Evolutionary conservation across 257 asterid genomes (phyloP), one percentile per base, ranked within the genome.

Genomic region (Salvia splendens): DNA sequence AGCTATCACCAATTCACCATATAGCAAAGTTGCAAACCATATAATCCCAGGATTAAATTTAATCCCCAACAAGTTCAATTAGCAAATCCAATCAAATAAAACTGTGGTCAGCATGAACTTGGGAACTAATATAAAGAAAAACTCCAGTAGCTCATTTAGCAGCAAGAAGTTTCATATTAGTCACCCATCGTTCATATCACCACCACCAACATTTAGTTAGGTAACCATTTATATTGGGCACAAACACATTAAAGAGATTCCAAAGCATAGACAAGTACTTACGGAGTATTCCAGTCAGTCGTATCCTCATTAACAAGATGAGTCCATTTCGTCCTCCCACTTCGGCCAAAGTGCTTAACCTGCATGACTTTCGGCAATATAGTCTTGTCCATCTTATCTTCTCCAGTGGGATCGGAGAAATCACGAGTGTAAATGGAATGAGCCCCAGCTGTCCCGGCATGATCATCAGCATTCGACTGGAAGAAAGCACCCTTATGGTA

Each of bases 251-350:
- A 35, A 17, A 71, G 33, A 36, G 60, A 30, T 46, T 74, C 32
- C 15, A 49, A 72, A 56, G 61, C 55, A 54, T 20, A 73, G 69
- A 70, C 6, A 73, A 65, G 68, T 61, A 83, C 95, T 69, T 82
- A 92, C 96, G 96, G 96, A 56, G 82, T 84, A 77, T 89, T 87
- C 98, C 98, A 92, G 70, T 92, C 96, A 75, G 98, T 92, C 42
- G 96, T 92, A 71, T 92, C 96, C 92, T 92, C 96, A 14, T 87
- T 84, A 76, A 89, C 95, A 68, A 92, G 96, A 83, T 92, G 96
- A 47, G 96, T 89, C 96, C 98, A 92, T 76, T 92, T 92, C 6
- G 96, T 87, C 83, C 96, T 86, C 78, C 98, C 98, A 84, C 98
- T 89, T 33, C 92, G 90, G 55, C 98, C 98, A 55, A 92, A 92